Conservation (phyloP, 1,284 basidiomycete species). For the Stereum hirsutum region DNA sequence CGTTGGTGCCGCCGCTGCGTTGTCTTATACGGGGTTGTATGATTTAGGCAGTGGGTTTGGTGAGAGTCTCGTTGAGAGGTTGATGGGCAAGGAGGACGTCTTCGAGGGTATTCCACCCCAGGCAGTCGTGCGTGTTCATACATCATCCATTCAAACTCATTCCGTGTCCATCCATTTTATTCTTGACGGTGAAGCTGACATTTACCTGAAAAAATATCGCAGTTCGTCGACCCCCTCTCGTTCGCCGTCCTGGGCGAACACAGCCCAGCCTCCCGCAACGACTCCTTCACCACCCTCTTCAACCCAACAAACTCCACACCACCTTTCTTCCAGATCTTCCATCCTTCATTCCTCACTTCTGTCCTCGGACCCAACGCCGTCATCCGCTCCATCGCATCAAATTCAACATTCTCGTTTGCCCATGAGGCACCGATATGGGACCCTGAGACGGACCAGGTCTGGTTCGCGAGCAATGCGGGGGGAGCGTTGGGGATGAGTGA, state of each 20-base stretch:
- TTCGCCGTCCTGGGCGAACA: slow-evolving; percentile 22
- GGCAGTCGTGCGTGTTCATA: too few relatives aligned
- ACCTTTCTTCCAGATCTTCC: slow-evolving; percentile 66
- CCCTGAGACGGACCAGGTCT: slow-evolving; percentile 47
- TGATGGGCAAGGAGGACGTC: too few relatives aligned
- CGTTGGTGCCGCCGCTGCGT: too few relatives aligned
- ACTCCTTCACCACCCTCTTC: slow-evolving; percentile 18
- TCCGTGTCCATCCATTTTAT: too few relatives aligned
- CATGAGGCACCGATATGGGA: slow-evolving; percentile 69
- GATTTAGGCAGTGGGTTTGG: too few relatives aligned
- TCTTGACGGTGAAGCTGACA: too few relatives aligned
- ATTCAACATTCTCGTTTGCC: slow-evolving; percentile 55
- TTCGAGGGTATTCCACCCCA: too few relatives aligned
- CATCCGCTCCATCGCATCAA: slow-evolving; percentile 47
- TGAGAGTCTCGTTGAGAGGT: too few relatives aligned
- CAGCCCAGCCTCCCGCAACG: slow-evolving; percentile 20
- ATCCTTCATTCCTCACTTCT: slow-evolving; percentile 44
- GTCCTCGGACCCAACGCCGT: slow-evolving; percentile 52
- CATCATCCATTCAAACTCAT: too few relatives aligned
- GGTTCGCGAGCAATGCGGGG: slow-evolving; percentile 39
- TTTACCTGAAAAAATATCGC: too few relatives aligned
- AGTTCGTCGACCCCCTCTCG: slow-evolving; percentile 21
- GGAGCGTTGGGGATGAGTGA: slow-evolving; percentile 32
- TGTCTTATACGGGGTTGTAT: too few relatives aligned
- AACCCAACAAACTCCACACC: slow-evolving; percentile 33